phyloP scores from a whole-genome alignment of 371 early-diverging fungal species.

The Zopfochytrium polystomum region DNA sequence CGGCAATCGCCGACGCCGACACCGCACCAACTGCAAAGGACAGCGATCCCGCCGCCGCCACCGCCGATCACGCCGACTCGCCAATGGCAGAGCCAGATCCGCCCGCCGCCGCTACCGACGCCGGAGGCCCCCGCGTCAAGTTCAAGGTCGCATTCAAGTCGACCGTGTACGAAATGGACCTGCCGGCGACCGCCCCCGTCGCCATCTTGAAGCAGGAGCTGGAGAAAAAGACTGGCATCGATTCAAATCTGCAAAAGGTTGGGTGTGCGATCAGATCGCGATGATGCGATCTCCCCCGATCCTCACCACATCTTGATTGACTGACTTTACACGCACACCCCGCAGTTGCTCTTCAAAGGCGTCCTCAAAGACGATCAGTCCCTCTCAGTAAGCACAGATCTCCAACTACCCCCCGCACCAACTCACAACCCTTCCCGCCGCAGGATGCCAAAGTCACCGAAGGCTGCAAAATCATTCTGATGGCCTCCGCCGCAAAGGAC shows the following conservation, averaged over 20 bases:
- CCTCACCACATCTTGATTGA: too few relatives aligned
- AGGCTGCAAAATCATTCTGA: conserved; percentile 13
- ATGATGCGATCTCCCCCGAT: too few relatives aligned
- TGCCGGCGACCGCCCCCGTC: conserved; percentile 4
- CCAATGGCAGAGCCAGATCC: too few relatives aligned
- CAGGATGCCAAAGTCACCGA: conserved; percentile 2
- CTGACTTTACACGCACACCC: neutral
- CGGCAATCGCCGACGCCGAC: too few relatives aligned
- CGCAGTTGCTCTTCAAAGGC: conserved; percentile 15
- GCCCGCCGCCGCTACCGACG: too few relatives aligned
- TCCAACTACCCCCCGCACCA: neutral
- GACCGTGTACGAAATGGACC: neutral
- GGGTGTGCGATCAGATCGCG: neutral
- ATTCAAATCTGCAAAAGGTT: conserved; percentile 5
- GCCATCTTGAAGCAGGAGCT: conserved; percentile 6
- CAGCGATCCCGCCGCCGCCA: too few relatives aligned
- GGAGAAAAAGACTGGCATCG: neutral
- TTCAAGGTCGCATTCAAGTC: conserved; percentile 7
- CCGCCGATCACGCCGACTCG: too few relatives aligned
- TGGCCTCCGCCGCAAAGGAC: conserved; percentile 16
- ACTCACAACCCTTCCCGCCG: too few relatives aligned
- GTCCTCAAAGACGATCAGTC: conserved; percentile 10
- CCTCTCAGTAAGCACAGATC: neutral
- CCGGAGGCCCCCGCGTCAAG: too few relatives aligned
- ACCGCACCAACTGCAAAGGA: too few relatives aligned